Conservation (phyloP, 441 rosid genomes). For the Kokia cookei region DNA sequence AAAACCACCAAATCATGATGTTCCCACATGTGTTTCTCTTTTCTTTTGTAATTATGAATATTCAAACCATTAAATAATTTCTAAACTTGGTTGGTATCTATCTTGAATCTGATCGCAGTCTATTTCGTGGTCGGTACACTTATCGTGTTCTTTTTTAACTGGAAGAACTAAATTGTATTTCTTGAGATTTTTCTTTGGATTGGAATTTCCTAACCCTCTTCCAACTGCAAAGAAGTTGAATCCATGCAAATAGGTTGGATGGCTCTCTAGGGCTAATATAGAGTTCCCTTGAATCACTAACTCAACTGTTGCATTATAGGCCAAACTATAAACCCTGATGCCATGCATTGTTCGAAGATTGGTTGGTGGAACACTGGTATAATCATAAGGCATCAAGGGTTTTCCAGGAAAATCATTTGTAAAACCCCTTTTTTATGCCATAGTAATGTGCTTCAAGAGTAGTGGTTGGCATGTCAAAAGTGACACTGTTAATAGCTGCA, state of each 20-base stretch:
- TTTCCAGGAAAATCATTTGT: constrained; percentile 30
- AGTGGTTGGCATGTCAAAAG: constrained; percentile 30
- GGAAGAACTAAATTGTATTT: constrained; percentile 36
- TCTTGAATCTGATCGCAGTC: constrained; percentile 37
- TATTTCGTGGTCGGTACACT: constrained; percentile 35
- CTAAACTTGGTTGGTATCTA: constrained; percentile 14
- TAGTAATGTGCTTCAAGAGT: constrained; percentile 37
- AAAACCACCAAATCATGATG: not conserved
- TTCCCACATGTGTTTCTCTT: not conserved
- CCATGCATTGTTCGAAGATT: constrained; percentile 25
- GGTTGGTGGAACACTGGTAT: constrained; percentile 19
- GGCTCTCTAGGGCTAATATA: constrained; percentile 31
- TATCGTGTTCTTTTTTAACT: constrained; percentile 35
- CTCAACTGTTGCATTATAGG: constrained; percentile 29
- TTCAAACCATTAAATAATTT: too few species aligned
- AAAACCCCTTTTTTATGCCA: constrained; percentile 25
- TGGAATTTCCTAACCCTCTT: constrained; percentile 35
- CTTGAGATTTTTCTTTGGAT: constrained; percentile 22
- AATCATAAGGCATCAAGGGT: constrained; percentile 27
- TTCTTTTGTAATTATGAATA: not conserved
- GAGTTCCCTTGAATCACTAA: constrained; percentile 34
- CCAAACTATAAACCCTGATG: constrained; percentile 29
- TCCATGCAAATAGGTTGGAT: constrained; percentile 41
- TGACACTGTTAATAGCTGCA: constrained; percentile 24
- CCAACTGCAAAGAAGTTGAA: constrained; percentile 32